phyloP scores from a whole-genome alignment of 2,329 filamentous ascomycete genomes.

The Scedosporium aurantiacum region DNA sequence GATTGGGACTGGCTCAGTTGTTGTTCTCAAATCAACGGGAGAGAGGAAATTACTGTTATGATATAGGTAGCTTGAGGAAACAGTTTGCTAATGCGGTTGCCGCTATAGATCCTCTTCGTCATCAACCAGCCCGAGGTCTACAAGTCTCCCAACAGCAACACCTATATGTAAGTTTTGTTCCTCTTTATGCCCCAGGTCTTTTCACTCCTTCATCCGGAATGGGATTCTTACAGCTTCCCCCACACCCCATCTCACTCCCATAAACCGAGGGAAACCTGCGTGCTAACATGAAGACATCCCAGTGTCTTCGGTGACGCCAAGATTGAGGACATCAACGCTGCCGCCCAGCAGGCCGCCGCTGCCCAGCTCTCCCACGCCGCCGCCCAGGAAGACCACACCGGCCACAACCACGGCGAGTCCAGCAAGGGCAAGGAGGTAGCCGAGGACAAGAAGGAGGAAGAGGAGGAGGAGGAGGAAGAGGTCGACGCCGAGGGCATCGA shows the following conservation, averaged over 20 bases:
- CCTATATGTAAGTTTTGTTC: slow-evolving; percentile 92
- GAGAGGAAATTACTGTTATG: not conserved
- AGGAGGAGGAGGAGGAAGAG: slow-evolving; percentile 90
- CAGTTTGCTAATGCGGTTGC: not conserved
- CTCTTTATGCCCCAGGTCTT: no score
- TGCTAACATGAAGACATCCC: slow-evolving; percentile 3
- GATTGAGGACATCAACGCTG: slow-evolving; percentile 99
- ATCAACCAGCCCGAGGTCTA: slow-evolving; percentile 99
- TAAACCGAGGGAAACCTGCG: not conserved
- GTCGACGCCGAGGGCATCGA: slow-evolving; percentile 90
- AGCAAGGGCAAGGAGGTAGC: slow-evolving; percentile 51
- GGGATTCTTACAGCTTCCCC: no score
- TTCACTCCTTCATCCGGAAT: not conserved
- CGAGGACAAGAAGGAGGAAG: slow-evolving; percentile 71
- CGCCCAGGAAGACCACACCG: slow-evolving; percentile 55
- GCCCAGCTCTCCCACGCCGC: slow-evolving; percentile 76
- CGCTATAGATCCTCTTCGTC: slow-evolving; percentile 82
- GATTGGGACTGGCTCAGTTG: not conserved
- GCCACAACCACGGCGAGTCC: slow-evolving; percentile 61
- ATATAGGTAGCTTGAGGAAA: not conserved
- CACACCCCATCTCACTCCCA: not conserved
- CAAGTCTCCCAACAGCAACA: slow-evolving; percentile 98
- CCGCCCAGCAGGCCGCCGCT: slow-evolving; percentile 89
- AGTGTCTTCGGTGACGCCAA: slow-evolving; percentile 99
- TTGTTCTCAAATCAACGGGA: not conserved